Base-by-base conservation (phyloP, 2,329 filamentous ascomycete genomes). In the Cercospora canescens region DNA sequence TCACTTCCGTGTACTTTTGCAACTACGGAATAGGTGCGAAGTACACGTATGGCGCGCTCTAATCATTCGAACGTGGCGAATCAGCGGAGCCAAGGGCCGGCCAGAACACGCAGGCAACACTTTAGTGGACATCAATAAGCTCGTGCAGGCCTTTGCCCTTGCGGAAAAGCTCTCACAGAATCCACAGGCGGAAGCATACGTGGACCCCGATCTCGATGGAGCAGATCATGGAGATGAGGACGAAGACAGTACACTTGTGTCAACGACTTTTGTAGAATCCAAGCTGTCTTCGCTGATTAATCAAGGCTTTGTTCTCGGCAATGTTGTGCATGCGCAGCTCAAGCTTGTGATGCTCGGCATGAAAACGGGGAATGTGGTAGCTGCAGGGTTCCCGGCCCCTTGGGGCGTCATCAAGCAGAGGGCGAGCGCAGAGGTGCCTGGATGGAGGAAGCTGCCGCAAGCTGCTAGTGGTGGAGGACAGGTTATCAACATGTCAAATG, bases 1-100 rank as follows among this genome's bases (percentile, higher is more conserved):
- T 30, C 84, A 86, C 41, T 91, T 89, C 75, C 89, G 91, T 1
- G 85, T 97, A 28, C 85, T 96, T 24, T 84, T 96, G 6, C 88
- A 90, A 14, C 82, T 97, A 11, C 85, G 88, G 3, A 91, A 92
- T 74, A 87, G 92, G 60, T 89, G 94, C 65, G 91, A 95, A 63
- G 88, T 92, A 1, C 83, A 96, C 2, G 87, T 96, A 12, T 97
- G 93, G 93, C 88, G 94, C 14, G 91, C 91, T 1, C 85, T 98
- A 6, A 87, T 91, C 18, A 87, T 93, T 32, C 90, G 89, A 70
- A 88, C 89, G 0, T 97, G 96, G 77, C 80, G 94, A 9, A 83
- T 95, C 12, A 91, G 88, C 16, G 95, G 94, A 69, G 85, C 88
- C n/a, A 87, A 88, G 21, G 84, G 71, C 86, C 85, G 72, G 63